Percentiles rank a stretch among this genome's conserved stretches.
phyloP scores from a whole-genome alignment of 148 eudicot species.

The Rhododendron ovatum region DNA sequence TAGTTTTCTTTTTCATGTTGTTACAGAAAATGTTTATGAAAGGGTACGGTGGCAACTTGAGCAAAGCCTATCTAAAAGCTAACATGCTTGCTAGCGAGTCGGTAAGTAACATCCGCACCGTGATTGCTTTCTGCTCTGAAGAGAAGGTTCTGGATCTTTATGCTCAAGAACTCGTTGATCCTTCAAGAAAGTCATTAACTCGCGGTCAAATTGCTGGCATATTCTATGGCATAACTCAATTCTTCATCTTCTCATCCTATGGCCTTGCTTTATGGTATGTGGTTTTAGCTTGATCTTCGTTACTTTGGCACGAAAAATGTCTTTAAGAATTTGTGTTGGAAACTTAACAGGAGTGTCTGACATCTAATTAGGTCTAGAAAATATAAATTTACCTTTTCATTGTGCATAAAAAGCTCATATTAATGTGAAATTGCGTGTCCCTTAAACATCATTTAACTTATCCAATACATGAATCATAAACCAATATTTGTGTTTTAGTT shows the following conservation, averaged over 20 bases:
- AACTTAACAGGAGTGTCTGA: neutral
- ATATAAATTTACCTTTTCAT: neutral
- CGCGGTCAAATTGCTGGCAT: slow-evolving; percentile 95
- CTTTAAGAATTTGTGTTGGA: neutral
- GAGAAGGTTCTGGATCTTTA: slow-evolving; percentile 76
- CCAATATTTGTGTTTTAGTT: neutral
- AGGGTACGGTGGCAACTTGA: slow-evolving; percentile 95
- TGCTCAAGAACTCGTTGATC: slow-evolving; percentile 73
- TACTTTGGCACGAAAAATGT: neutral
- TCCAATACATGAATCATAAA: neutral
- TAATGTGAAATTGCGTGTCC: neutral
- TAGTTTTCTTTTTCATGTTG: slow-evolving; percentile 10
- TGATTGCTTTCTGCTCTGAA: slow-evolving; percentile 92
- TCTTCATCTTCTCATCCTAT: slow-evolving; percentile 94
- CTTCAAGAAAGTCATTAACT: slow-evolving; percentile 70
- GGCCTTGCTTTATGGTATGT: slow-evolving; percentile 91
- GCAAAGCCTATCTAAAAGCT: slow-evolving; percentile 89
- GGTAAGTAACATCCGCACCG: slow-evolving; percentile 86
- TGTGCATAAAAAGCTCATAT: neutral
- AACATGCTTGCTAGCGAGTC: slow-evolving; percentile 99
- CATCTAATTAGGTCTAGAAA: neutral
- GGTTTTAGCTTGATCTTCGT: neutral
- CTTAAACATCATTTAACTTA: neutral
- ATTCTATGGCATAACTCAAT: slow-evolving; percentile 84
- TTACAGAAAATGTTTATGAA: slow-evolving; percentile 93